A percentile compares a stretch with the other conserved stretches of the same genome.
These are phyloP conservation scores for Heliocybe sulcata DNA, from an alignment of 1,284 basidiomycete genomes.

Conservation along the genomic window DNA sequence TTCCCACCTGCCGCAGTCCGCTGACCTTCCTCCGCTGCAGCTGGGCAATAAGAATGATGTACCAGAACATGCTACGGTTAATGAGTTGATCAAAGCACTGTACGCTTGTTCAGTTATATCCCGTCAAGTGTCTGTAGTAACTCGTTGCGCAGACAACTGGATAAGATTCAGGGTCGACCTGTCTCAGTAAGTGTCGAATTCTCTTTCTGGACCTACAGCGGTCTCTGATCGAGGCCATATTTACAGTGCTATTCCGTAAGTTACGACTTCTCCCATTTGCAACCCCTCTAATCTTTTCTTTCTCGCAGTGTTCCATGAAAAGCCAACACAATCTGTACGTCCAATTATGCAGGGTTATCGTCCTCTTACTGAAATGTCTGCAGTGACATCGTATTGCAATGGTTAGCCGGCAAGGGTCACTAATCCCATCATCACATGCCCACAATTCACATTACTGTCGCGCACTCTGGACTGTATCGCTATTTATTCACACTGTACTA, in stretches of 20 bases:
- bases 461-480: not conserved
- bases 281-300: constrained; percentile 13
- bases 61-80: constrained; percentile 71
- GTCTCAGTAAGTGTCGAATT: constrained; percentile 66
- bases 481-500: not conserved
- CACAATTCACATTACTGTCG: not conserved
- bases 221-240: constrained; percentile 1
- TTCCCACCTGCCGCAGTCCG: no score
- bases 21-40: constrained; percentile 25
- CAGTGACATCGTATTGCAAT: constrained; percentile 70
- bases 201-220: constrained; percentile 3
- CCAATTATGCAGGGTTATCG: not conserved
- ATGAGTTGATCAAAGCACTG: constrained; percentile 84
- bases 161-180: constrained; percentile 77
- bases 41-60: constrained; percentile 97
- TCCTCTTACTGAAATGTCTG: not conserved
- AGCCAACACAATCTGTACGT: constrained; percentile 85
- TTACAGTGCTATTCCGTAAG: constrained; percentile 74
- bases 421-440: no score
- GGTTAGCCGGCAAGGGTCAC: constrained; percentile 61
- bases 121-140: constrained; percentile 4
- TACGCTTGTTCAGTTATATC: constrained; percentile 29
- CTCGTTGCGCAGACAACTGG: constrained; percentile 49
- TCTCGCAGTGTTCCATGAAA: constrained; percentile 81
- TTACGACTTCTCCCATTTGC: constrained; percentile 7